phyloP scores from a whole-genome alignment of 345 rosid species.

The Erucastrum elatum region DNA sequence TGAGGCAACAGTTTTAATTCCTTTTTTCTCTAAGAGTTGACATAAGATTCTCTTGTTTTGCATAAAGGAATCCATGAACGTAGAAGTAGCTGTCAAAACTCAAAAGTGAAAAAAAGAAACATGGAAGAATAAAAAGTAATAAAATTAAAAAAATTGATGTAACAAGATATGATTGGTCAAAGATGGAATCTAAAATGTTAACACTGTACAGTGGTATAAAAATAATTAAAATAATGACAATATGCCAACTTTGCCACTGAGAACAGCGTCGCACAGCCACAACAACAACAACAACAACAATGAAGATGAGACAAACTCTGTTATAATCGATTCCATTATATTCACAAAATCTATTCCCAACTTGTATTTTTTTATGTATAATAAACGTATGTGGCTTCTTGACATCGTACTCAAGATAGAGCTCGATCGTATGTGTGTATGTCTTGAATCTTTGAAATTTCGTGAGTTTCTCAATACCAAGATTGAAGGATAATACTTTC shows the following conservation, averaged over 20 bases:
- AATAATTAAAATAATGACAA: constrained; percentile 15
- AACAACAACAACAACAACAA: background rate
- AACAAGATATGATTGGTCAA: constrained; percentile 25
- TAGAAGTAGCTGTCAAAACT: constrained; percentile 19
- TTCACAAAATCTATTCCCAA: no score
- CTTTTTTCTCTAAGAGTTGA: constrained; percentile 2
- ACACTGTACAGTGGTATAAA: background rate
- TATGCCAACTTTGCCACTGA: constrained; percentile 26
- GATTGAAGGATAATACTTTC: background rate
- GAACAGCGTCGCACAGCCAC: constrained; percentile 17
- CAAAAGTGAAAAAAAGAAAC: background rate
- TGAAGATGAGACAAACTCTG: constrained; percentile 12
- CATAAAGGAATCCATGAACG: constrained; percentile 27
- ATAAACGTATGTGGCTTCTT: no score
- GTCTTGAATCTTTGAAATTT: background rate
- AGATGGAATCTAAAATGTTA: constrained; percentile 27
- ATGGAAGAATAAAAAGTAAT: background rate
- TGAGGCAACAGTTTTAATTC: background rate
- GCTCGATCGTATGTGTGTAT: no score
- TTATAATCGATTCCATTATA: background rate
- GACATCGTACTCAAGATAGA: no score
- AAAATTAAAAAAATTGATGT: background rate
- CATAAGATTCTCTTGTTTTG: constrained; percentile 28
- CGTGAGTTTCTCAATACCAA: background rate
- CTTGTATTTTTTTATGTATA: no score